These are phyloP conservation scores for Thyridium curvatum DNA, from an alignment of 2,329 filamentous ascomycete genomes.

Conservation along the genomic window DNA sequence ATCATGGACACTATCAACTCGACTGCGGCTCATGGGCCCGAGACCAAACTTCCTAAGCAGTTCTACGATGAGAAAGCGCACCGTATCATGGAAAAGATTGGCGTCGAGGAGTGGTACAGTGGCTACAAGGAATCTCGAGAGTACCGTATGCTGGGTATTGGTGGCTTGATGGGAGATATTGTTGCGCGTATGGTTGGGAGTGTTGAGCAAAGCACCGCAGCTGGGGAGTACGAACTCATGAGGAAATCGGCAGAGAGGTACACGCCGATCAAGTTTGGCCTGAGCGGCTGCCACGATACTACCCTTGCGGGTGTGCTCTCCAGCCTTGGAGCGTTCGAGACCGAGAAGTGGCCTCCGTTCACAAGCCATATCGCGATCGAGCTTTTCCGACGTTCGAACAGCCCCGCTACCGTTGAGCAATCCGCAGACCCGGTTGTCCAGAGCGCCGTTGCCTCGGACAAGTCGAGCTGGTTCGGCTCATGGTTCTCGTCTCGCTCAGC, in stretches of 20 bases:
- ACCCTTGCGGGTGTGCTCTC: slow-evolving; percentile 76
- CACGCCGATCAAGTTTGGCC: slow-evolving; percentile 60
- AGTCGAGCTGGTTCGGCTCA: slow-evolving; percentile 23
- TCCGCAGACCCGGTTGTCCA: slow-evolving; percentile 12
- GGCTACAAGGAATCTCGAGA: slow-evolving; percentile 81
- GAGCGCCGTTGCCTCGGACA: slow-evolving; percentile 17
- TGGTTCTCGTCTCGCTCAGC: slow-evolving; percentile 19
- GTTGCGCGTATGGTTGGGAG: slow-evolving; percentile 67
- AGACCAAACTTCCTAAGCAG: slow-evolving; percentile 70
- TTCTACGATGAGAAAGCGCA: slow-evolving; percentile 78
- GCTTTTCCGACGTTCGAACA: slow-evolving; percentile 60
- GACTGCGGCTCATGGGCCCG: slow-evolving; percentile 75
- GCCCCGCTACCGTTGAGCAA: slow-evolving; percentile 6
- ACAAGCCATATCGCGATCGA: slow-evolving; percentile 90
- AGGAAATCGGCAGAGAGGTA: slow-evolving; percentile 24
- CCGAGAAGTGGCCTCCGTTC: slow-evolving; percentile 80
- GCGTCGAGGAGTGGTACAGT: slow-evolving; percentile 86
- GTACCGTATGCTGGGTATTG: slow-evolving; percentile 86
- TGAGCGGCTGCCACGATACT: slow-evolving; percentile 90
- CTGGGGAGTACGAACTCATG: slow-evolving; percentile 44
- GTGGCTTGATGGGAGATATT: slow-evolving; percentile 76
- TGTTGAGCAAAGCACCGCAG: slow-evolving; percentile 50
- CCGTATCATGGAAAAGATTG: slow-evolving; percentile 66
- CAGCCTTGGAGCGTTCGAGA: slow-evolving; percentile 72
- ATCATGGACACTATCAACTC: slow-evolving; percentile 94